Base-by-base conservation (phyloP, 805 yeast genomes). In the Yamadazyma nakazawae region DNA sequence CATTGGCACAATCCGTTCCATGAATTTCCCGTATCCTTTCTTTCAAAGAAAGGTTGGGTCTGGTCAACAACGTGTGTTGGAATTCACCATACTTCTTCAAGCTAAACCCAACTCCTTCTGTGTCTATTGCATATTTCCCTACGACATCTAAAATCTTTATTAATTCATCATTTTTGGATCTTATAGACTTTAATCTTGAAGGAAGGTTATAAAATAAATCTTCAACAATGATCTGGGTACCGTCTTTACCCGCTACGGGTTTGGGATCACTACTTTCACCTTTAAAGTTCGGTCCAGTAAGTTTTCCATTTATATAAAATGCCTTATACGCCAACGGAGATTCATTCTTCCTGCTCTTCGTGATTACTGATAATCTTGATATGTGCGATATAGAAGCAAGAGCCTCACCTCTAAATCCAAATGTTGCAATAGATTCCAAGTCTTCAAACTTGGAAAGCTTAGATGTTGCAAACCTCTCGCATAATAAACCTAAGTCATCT, bases 361-460 rank as follows among this genome's bases (percentile, higher is more conserved):
- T 88, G 1, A 83, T 75, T 5, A 94, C 95, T 0, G 88, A 75
- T 1, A 94, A 68, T 48, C 90, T 84, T 0, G 97, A 76, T 17
- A 94, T 84, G 59, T 92, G 97, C 0, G 97, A 89, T 7, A 94
- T 91, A 60, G 94, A 84, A 1, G 98, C 97, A 41, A 94, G 70
- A 0, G 99, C 99, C 64, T 94, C 99, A 13, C 99, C 99, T 46
- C 99, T 75, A 62, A 94, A 94, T 4, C 99, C 99, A 62, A 89
- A 89, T 0, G 98, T 91, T 18, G 78, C 69, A 19, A 94, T 79
- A 3, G 74, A 62, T 42, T 71, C 69, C 48, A 94, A 74, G 61
- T 94, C 99, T 42, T 87, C 92, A 61, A 86, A 92, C 8, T 67
- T 73, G 0, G 65, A 51, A 19, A 94, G 66, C 63, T 94, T 94